Evolutionary conservation across 2,329 filamentous ascomycete genomes (phyloP).

Genomic region (Colletotrichum neosansevieriae): DNA sequence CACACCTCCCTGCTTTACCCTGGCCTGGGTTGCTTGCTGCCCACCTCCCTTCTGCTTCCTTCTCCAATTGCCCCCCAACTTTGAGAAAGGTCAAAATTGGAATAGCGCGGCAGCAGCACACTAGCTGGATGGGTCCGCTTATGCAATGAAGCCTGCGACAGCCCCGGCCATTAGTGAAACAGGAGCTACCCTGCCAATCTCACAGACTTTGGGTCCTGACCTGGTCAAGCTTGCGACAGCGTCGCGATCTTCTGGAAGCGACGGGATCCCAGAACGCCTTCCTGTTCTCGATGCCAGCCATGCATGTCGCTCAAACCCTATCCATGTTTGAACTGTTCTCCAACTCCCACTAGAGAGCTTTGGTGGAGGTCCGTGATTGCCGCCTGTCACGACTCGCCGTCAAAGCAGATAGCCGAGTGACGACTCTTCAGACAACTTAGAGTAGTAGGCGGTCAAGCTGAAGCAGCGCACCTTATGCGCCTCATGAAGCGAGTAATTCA

Average conservation of each 20-base stretch:
- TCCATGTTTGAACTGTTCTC: slow-evolving; percentile 32
- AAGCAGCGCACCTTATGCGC: slow-evolving; percentile 36
- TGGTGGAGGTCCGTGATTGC: slow-evolving; percentile 29
- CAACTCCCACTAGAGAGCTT: slow-evolving; percentile 33
- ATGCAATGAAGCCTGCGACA: slow-evolving; percentile 45
- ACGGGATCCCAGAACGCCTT: slow-evolving; percentile 44
- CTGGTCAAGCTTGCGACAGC: slow-evolving; percentile 59
- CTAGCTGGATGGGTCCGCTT: slow-evolving; percentile 24
- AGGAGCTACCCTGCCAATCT: slow-evolving; percentile 62
- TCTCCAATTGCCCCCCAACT: slow-evolving; percentile 34
- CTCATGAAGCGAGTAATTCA: slow-evolving; percentile 22
- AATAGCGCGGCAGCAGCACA: slow-evolving; percentile 23
- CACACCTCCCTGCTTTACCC: slow-evolving; percentile 24
- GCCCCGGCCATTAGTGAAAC: slow-evolving; percentile 65
- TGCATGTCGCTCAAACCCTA: slow-evolving; percentile 40
- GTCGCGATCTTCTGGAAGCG: slow-evolving; percentile 57
- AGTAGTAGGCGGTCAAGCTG: slow-evolving; percentile 20
- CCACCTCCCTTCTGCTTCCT: slow-evolving; percentile 15
- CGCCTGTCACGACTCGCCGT: slow-evolving; percentile 40
- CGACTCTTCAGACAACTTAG: slow-evolving; percentile 26
- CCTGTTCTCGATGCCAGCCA: slow-evolving; percentile 31
- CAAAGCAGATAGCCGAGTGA: slow-evolving; percentile 34
- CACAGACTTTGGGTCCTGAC: slow-evolving; percentile 55
- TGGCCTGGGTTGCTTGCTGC: slow-evolving; percentile 21
- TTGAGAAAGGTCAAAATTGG: slow-evolving; percentile 23